A percentile compares a stretch with the other conserved stretches of the same genome.
phyloP scores from a whole-genome alignment of 2,329 filamentous ascomycete species.

The Aspergillus udagawae region DNA sequence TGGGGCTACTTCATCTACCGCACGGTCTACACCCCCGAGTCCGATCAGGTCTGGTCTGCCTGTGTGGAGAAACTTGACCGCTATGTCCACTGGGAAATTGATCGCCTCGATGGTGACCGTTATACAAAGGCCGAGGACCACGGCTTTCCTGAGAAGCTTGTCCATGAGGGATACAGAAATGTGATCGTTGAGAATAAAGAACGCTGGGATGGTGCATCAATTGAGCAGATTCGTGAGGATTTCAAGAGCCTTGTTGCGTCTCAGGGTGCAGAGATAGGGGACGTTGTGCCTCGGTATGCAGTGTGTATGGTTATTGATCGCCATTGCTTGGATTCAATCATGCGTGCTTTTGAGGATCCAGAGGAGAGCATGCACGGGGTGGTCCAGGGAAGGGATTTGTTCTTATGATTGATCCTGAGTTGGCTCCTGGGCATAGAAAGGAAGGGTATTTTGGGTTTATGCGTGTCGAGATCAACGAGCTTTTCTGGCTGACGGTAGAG shows the following conservation, averaged over 20 bases:
- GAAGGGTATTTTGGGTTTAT: slow-evolving; percentile 1
- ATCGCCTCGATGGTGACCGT: not conserved
- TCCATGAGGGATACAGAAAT: slow-evolving; percentile 4
- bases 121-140: not conserved
- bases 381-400: not conserved
- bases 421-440: not conserved
- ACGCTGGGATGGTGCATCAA: slow-evolving; percentile 4
- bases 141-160: slow-evolving; percentile 1
- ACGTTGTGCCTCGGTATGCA: not conserved
- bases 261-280: not conserved
- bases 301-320: slow-evolving; percentile 15
- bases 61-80: slow-evolving; percentile 12
- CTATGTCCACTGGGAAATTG: slow-evolving; percentile 11
- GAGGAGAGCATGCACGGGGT: not conserved
- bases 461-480: not conserved
- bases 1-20: slow-evolving; percentile 21
- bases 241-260: slow-evolving; percentile 1
- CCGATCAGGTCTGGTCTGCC: slow-evolving; percentile 13
- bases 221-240: slow-evolving; percentile 3
- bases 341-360: not conserved
- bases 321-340: not conserved
- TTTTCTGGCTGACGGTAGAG: not conserved
- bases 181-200: slow-evolving; percentile 3
- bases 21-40: slow-evolving; percentile 20
- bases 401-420: not conserved